phyloP scores from a whole-genome alignment of 345 rosid species.

The Eucalyptus pauciflora region DNA sequence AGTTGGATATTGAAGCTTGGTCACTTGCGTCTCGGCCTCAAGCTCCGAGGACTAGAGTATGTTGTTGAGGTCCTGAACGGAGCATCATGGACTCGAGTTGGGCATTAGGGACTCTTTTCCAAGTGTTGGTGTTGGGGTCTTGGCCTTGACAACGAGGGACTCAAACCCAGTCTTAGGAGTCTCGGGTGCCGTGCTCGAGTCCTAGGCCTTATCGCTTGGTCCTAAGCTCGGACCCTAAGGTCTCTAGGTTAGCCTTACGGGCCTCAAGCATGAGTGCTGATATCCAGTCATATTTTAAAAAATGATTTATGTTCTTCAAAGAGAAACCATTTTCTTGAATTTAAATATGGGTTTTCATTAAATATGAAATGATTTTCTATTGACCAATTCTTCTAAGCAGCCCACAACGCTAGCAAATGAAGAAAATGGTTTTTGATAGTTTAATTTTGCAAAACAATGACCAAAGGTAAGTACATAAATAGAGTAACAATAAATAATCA shows the following conservation, averaged over 20 bases:
- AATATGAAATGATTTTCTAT: background rate
- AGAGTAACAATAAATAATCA: background rate
- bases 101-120: background rate
- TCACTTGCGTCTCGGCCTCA: too few species aligned
- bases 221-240: accelerated
- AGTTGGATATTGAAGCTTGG: too few species aligned
- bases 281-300: background rate
- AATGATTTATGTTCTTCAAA: background rate
- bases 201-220: background rate
- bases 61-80: accelerated
- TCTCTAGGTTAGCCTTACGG: background rate
- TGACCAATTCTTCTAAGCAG: background rate
- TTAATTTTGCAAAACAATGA: background rate
- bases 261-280: accelerated
- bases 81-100: background rate
- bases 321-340: background rate
- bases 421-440: background rate
- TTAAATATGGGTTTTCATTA: accelerated
- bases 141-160: accelerated
- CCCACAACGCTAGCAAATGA: background rate
- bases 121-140: accelerated
- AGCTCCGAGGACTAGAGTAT: background rate
- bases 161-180: background rate
- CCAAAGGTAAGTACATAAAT: background rate
- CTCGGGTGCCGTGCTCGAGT: accelerated